Conservation (phyloP, 2,329 filamentous ascomycete species). For the Nigrograna mackinnonii region DNA sequence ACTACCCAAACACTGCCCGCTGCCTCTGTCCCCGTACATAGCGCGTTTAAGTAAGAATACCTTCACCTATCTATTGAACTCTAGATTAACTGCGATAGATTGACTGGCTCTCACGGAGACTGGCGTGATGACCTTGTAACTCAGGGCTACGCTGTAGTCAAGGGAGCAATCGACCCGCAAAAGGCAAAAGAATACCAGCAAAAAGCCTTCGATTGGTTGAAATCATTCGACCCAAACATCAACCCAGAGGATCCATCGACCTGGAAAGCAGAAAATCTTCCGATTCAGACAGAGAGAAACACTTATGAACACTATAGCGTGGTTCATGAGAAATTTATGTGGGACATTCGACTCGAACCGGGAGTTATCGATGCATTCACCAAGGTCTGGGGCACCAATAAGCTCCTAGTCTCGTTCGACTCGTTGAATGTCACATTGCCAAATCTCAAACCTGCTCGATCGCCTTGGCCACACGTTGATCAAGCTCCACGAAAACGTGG, state of each 20-base stretch:
- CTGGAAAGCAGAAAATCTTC: slow-evolving; percentile 21
- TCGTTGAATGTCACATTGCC: slow-evolving; percentile 42
- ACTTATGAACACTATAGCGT: slow-evolving; percentile 36
- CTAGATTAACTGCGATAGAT: too few relatives aligned
- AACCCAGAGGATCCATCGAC: slow-evolving; percentile 23
- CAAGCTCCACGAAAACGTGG: slow-evolving; percentile 41
- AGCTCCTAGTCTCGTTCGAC: slow-evolving; percentile 44
- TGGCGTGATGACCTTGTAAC: slow-evolving; percentile 40
- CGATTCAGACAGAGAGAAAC: slow-evolving; percentile 21
- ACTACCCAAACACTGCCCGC: too few relatives aligned
- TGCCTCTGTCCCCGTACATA: too few relatives aligned
- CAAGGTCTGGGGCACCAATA: slow-evolving; percentile 38
- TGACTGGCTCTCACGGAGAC: too few relatives aligned
- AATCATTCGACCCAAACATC: too few relatives aligned
- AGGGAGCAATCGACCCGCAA: slow-evolving; percentile 48
- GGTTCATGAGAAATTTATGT: slow-evolving; percentile 46
- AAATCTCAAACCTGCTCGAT: slow-evolving; percentile 24
- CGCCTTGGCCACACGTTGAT: slow-evolving; percentile 41
- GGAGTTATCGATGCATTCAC: slow-evolving; percentile 41
- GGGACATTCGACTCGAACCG: slow-evolving; percentile 44
- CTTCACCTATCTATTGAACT: too few relatives aligned
- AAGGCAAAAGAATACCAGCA: too few relatives aligned
- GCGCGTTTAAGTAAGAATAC: too few relatives aligned
- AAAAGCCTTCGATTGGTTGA: too few relatives aligned
- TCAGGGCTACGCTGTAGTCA: slow-evolving; percentile 53